Base-by-base conservation (phyloP, 148 eudicot genomes). In the Chenopodium quinoa region DNA sequence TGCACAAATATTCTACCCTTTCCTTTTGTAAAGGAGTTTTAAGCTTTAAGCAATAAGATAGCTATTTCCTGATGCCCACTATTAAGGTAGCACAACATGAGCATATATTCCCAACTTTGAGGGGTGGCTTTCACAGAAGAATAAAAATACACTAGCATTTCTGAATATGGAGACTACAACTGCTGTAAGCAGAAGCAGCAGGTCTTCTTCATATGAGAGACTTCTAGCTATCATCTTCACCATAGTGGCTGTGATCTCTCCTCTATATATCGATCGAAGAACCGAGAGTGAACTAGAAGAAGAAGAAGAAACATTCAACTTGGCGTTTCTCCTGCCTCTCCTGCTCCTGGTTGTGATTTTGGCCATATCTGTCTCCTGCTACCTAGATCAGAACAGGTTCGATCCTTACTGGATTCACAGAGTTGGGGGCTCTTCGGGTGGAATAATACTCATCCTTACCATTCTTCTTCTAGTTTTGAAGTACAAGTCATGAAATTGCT, bases 331-430 rank as follows among this genome's bases (percentile, higher is more conserved):
- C 72, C 73, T 90, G 75, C 97, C 97, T 75, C 71, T 95, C 9
- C 82, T 92, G 31, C 80, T 93, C 64, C 12, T 92, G 71, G 73
- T 88, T 7, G 77, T 93, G 89, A 86, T 92, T 32, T 16, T 88
- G 73, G 92, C 92, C 50, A 87, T 93, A 63, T 80, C 81, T 9
- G 5, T 92, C 12, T 93, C 92, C 0, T 76, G 88, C 78, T 93
- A 77, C 83, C 1, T 85, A 32, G 99, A 93, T 52, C 85, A 79
- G 64, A 80, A 87, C 79, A 83, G 90, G 90, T 92, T 91, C 52
- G 99, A 93, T 58, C 92, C 92, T 66, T 86, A 87, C 75, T 93
- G 96, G 97, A 95, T 95, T 68, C 91, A 91, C 80, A 87, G 97
- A 48, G 89, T 89, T 68, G 89, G 97, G 56, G 97, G 99, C 14